Conservation (phyloP, 495 filamentous ascomycete genomes). For the Neurospora pannonica region DNA sequence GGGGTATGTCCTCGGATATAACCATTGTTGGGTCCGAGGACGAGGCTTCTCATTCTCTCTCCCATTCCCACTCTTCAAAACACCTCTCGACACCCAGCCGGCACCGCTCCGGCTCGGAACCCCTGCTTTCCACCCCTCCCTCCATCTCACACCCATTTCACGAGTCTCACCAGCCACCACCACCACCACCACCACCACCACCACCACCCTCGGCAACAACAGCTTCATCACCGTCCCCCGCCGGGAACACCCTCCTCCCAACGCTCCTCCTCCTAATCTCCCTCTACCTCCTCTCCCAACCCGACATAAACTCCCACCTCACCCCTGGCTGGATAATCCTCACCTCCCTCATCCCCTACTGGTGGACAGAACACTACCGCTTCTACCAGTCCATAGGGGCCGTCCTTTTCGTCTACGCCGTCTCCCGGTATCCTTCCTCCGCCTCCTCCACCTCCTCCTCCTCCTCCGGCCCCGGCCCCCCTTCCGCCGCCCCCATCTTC, state of each 20-base stretch:
- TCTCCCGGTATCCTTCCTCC: conserved; percentile 14
- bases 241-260: not conserved
- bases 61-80: not conserved
- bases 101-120: not conserved
- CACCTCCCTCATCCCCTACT: conserved; percentile 26
- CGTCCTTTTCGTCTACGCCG: conserved; percentile 29
- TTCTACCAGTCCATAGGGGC: conserved; percentile 34
- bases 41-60: not conserved
- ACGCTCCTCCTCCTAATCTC: not conserved
- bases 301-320: conserved; percentile 25
- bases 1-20: not conserved
- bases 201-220: conserved; percentile 6
- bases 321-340: conserved; percentile 33
- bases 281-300: conserved; percentile 34
- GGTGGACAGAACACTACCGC: conserved; percentile 33
- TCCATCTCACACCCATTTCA: not conserved
- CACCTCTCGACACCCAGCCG: not conserved
- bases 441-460: not conserved
- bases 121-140: not conserved
- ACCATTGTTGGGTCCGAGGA: not conserved
- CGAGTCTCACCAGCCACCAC: not conserved
- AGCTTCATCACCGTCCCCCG: not conserved
- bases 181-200: not conserved
- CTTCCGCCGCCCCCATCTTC: not conserved
- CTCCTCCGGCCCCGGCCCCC: too few species aligned